Conservation (phyloP, 2,329 filamentous ascomycete species). For the Alternaria arborescens region DNA sequence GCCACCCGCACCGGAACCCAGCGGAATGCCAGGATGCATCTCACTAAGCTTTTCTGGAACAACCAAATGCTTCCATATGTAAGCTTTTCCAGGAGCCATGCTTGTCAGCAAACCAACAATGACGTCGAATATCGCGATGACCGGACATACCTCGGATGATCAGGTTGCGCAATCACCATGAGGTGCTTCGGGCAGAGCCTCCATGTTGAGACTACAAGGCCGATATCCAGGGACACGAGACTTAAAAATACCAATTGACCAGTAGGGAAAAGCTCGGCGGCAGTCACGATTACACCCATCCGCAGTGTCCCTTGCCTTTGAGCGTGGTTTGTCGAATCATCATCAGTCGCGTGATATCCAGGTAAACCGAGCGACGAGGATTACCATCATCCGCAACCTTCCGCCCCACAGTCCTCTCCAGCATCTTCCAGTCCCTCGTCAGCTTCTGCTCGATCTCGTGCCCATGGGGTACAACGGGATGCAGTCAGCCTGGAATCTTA, state of each 20-base stretch:
- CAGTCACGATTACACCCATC: background rate
- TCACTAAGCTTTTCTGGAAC: slow-evolving; percentile 8
- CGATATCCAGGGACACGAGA: background rate
- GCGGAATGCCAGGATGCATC: background rate
- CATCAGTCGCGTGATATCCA: slow-evolving; percentile 2
- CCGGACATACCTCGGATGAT: background rate
- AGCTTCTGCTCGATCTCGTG: background rate
- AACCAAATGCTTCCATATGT: slow-evolving; percentile 1
- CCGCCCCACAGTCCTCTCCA: slow-evolving; percentile 8
- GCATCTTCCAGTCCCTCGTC: background rate
- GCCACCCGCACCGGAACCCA: slow-evolving; percentile 1
- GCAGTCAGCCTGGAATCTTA: background rate
- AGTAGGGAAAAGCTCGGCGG: background rate
- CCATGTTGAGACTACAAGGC: background rate
- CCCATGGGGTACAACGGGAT: background rate
- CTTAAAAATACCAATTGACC: background rate
- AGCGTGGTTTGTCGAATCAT: background rate
- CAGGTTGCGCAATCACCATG: background rate
- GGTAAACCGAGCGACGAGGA: background rate
- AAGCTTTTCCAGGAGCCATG: slow-evolving; percentile 1
- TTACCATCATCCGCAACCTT: slow-evolving; percentile 8
- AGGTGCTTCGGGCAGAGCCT: background rate
- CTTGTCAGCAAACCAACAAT: background rate
- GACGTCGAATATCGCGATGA: background rate
- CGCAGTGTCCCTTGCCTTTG: background rate